A percentile compares a stretch with the other conserved stretches of the same genome.
These are phyloP conservation scores for Cryptomeria japonica DNA, from an alignment of 75 land plant genomes.

Conservation along the genomic window DNA sequence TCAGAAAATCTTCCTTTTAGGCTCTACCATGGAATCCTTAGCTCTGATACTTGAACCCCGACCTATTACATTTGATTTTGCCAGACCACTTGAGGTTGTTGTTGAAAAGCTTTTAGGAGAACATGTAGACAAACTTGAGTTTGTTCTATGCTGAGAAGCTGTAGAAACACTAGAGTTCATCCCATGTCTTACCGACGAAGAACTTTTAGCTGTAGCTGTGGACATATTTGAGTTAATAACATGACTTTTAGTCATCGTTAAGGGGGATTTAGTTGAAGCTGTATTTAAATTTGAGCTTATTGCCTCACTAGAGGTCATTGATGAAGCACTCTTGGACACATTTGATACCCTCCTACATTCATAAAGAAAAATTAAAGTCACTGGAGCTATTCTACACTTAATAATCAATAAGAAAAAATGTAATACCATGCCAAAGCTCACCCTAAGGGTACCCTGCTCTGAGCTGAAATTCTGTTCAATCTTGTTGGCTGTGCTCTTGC, in stretches of 20 bases:
- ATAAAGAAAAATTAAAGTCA: background rate
- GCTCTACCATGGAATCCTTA: background rate
- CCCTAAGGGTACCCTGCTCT: constrained; percentile 1
- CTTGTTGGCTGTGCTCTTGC: background rate
- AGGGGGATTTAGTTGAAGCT: background rate
- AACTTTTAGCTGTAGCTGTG: background rate
- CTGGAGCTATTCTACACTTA: background rate
- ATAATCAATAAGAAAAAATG: background rate
- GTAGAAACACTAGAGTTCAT: background rate
- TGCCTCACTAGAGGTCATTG: background rate
- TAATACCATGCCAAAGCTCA: background rate
- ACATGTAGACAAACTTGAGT: background rate
- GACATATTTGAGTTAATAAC: constrained; percentile 3
- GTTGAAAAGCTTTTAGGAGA: background rate
- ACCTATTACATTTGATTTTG: background rate
- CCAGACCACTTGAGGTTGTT: background rate
- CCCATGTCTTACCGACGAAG: background rate
- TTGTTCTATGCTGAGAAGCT: background rate
- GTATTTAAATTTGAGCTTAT: background rate
- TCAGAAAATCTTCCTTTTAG: background rate
- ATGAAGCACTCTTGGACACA: background rate
- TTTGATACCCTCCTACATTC: constrained; percentile 12
- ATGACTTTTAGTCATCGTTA: background rate
- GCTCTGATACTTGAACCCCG: background rate
- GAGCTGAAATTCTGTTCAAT: background rate